Conservation (phyloP, 1,284 basidiomycete genomes). For the Ustilago hordei region DNA sequence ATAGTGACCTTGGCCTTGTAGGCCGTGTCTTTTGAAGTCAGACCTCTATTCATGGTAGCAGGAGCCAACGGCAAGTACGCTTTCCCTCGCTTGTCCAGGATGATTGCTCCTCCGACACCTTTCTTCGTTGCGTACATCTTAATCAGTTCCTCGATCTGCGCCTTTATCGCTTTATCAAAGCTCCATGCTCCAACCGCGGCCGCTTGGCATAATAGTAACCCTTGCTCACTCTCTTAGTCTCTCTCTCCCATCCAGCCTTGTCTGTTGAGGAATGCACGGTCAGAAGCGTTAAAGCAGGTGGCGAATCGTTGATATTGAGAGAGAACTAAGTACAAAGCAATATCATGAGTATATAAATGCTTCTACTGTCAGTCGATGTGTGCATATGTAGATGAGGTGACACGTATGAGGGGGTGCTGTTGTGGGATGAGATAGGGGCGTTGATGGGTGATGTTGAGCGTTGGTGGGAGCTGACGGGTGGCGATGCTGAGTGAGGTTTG, state of each 20-base stretch:
- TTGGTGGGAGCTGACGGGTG: no score
- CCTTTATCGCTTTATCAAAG: conserved; percentile 74
- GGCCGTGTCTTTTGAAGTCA: conserved; percentile 75
- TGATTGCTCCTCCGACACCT: conserved; percentile 80
- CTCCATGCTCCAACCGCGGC: conserved; percentile 42
- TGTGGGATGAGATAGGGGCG: no score
- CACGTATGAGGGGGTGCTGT: no score
- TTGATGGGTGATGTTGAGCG: no score
- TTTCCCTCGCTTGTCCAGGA: conserved; percentile 76
- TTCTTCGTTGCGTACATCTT: conserved; percentile 74
- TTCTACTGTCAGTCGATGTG: no score
- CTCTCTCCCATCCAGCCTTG: conserved; percentile 71
- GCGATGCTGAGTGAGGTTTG: no score
- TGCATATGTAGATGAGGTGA: no score
- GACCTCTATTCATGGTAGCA: conserved; percentile 82
- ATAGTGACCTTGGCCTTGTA: conserved; percentile 80
- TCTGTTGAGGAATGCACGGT: conserved; percentile 73
- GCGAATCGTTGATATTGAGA: no score
- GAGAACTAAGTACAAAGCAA: no score
- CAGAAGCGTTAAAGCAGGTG: no score
- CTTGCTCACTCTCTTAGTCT: conserved; percentile 24
- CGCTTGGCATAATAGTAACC: conserved; percentile 44
- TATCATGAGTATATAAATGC: no score
- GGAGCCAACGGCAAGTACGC: conserved; percentile 74
- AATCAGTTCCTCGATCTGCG: conserved; percentile 75